Evolutionary conservation across 495 filamentous ascomycete species (phyloP).

Genomic region (Hyaloscypha variabilis): DNA sequence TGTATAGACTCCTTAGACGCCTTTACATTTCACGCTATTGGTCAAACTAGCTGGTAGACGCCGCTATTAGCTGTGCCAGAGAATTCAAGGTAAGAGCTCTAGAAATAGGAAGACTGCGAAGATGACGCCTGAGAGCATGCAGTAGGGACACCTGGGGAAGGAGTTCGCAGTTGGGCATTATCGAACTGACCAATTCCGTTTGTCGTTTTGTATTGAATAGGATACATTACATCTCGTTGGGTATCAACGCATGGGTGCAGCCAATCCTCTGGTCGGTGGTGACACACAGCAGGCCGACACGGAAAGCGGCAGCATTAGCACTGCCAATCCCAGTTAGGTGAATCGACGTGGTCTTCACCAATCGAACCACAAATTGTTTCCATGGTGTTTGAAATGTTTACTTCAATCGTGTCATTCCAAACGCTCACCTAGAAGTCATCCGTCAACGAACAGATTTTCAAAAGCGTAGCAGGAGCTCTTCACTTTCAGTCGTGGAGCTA

Average conservation of each 20-base stretch:
- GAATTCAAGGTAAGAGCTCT: conserved; percentile 12
- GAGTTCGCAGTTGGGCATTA: background rate
- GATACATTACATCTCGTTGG: conserved; percentile 12
- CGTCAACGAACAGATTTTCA: conserved; percentile 5
- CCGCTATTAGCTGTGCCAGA: conserved; percentile 9
- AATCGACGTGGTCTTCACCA: conserved; percentile 19
- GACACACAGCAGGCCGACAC: conserved; percentile 12
- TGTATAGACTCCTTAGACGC: conserved; percentile 15
- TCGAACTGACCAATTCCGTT: background rate
- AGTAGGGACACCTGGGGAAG: conserved; percentile 3
- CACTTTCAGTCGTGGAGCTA: conserved; percentile 22
- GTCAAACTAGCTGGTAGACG: conserved; percentile 18
- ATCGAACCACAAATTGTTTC: conserved; percentile 14
- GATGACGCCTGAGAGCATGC: conserved; percentile 10
- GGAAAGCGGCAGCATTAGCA: background rate
- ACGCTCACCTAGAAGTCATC: conserved; percentile 5
- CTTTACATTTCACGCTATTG: conserved; percentile 14
- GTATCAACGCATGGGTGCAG: conserved; percentile 19
- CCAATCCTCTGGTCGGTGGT: conserved; percentile 17
- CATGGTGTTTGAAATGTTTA: conserved; percentile 17
- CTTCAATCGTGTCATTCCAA: conserved; percentile 20
- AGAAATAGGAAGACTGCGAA: conserved; percentile 20
- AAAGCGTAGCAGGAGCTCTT: conserved; percentile 8
- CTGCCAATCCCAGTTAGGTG: conserved; percentile 15
- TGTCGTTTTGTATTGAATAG: conserved; percentile 6